phyloP scores from a whole-genome alignment of 257 asterid genomes.

The Solanum corneliomulleri region DNA sequence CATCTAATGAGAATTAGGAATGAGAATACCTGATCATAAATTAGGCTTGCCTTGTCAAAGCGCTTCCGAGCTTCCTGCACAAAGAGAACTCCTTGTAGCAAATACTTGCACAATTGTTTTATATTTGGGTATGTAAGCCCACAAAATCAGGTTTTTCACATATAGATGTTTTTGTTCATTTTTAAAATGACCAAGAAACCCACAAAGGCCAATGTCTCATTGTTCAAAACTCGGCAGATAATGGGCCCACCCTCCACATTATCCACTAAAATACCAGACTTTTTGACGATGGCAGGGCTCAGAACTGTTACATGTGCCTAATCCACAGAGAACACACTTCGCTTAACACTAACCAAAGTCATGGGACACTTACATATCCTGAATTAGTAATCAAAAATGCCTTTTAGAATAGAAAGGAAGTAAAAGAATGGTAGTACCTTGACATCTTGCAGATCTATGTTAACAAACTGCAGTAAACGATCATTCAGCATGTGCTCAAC shows the following conservation, averaged over 20 bases:
- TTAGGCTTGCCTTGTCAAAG: conserved; percentile 95
- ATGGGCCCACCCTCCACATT: background rate
- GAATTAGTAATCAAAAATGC: background rate
- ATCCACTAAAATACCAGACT: background rate
- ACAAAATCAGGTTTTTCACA: background rate
- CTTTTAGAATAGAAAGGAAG: background rate
- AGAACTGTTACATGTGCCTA: background rate
- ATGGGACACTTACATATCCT: background rate
- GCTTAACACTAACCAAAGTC: background rate
- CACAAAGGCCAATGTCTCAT: background rate
- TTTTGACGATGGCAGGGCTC: background rate
- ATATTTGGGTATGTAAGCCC: background rate
- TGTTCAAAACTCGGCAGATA: background rate
- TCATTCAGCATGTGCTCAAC: conserved; percentile 95
- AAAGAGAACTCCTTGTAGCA: conserved; percentile 14
- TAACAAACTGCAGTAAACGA: conserved; percentile 82
- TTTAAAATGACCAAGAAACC: background rate
- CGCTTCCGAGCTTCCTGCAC: conserved; percentile 96
- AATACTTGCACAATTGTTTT: background rate
- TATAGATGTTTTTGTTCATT: background rate
- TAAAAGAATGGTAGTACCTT: conserved; percentile 52
- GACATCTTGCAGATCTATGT: conserved; percentile 87
- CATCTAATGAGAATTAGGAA: background rate
- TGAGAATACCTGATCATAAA: conserved; percentile 84
- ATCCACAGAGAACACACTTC: background rate